Evolutionary conservation across 495 filamentous ascomycete species (phyloP).

Genomic region (Aspergillus cristatus): DNA sequence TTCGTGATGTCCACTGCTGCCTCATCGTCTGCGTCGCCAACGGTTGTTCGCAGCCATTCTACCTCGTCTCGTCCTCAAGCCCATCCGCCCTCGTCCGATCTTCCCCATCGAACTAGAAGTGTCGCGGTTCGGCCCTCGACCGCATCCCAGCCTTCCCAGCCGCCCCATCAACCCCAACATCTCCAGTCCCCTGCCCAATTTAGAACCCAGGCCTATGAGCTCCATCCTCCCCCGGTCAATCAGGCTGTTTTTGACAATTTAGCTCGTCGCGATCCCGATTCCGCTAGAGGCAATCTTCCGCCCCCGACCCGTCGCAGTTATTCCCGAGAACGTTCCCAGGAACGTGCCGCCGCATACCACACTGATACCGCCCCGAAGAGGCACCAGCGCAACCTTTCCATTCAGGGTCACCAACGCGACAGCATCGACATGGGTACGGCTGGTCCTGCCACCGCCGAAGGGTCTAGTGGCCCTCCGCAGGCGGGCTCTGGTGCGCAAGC

Average conservation of each 20-base stretch:
- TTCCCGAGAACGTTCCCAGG: constrained; percentile 43
- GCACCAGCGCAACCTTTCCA: constrained; percentile 38
- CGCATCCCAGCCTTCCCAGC: constrained; percentile 25
- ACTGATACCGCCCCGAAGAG: constrained; percentile 39
- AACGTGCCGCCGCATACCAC: constrained; percentile 38
- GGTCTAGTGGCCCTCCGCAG: constrained; percentile 35
- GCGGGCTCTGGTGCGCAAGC: constrained; percentile 27
- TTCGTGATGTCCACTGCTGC: constrained; percentile 42
- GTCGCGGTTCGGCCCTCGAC: constrained; percentile 39
- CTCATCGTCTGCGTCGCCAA: constrained; percentile 32
- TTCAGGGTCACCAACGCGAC: constrained; percentile 38
- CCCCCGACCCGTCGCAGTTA: constrained; percentile 43
- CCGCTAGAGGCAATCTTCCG: constrained; percentile 39
- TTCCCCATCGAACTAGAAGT: constrained; percentile 49
- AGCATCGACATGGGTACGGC: constrained; percentile 47
- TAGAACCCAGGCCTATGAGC: constrained; percentile 42
- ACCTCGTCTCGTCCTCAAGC: constrained; percentile 42
- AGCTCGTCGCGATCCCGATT: constrained; percentile 50
- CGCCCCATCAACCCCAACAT: constrained; percentile 15
- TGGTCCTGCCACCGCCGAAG: constrained; percentile 24
- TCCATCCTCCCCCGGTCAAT: constrained; percentile 37
- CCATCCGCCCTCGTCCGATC: constrained; percentile 34
- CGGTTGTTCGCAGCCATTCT: constrained; percentile 46
- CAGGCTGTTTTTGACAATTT: constrained; percentile 43
- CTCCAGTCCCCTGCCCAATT: constrained; percentile 27